Base-by-base conservation (phyloP, 345 rosid species). In the Pistacia vera region DNA sequence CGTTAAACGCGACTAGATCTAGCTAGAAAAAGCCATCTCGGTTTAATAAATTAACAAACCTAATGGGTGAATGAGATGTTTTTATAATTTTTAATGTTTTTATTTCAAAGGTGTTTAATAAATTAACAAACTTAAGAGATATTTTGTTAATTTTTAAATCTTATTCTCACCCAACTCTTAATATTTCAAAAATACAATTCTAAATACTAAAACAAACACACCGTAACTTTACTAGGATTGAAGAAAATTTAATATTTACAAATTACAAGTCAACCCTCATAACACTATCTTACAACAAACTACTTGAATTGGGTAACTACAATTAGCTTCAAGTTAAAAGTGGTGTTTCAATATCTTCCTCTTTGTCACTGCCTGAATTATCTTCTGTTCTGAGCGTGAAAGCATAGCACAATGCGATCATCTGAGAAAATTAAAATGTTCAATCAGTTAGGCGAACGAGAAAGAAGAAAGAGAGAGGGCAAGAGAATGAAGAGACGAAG, bases 291-390 rank as follows among this genome's bases (percentile, higher is more conserved):
- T 41, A 41, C 44, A 41, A 41, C 46, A 38, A 64, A 38, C 68
- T 64, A 41, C 11, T 16, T 36, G 51, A 28, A 16, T 68, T 49
- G 33, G 8, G 41, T 13, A n/a, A 62, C 46, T 22, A 51, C 38
- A 55, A 28, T 63, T 68, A 73, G 10, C 68, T 78, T 38, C 66
- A 11, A 13, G 51, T 41, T 75, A 81, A 35, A 66, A 88, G 81
- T 58, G 87, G 87, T 14, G 83, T 38, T 81, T 85, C 89, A 8
- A 64, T 22, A 60, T 88, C 81, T 67, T 80, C 82, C 57, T 65
- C 76, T 4, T n/a, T 22, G 75, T 74, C 44, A n/a, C 11, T 14
- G 12, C 41, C 52, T 18, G 71, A 74, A 41, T 36, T 22, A 49
- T 72, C 78, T 58, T 74, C 86, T 11, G 62, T 66, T 56, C 76